These are phyloP conservation scores for Pezicula radicicola DNA, from an alignment of 2,329 filamentous ascomycete species.

Conservation along the genomic window DNA sequence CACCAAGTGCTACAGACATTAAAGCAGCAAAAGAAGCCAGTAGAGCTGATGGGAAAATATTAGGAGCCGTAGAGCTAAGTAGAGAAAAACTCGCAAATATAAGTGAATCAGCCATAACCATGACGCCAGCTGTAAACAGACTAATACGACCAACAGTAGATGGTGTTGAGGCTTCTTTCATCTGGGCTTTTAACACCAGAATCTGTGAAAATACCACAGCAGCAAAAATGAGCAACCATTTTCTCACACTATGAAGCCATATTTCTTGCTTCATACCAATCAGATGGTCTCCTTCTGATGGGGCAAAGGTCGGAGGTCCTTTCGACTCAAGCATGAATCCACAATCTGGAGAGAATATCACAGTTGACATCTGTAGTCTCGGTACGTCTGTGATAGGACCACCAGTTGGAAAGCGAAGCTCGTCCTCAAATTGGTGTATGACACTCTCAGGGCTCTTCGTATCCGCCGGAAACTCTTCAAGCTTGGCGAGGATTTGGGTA, in stretches of 20 bases:
- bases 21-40: conserved; percentile 50
- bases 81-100: conserved; percentile 52
- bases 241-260: conserved; percentile 52
- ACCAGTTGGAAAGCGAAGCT: conserved; percentile 59
- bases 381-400: conserved; percentile 52
- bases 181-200: conserved; percentile 59
- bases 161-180: conserved; percentile 64
- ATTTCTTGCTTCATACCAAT: conserved; percentile 59
- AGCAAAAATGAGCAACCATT: conserved; percentile 56
- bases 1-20: conserved; percentile 54
- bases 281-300: conserved; percentile 51
- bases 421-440: conserved; percentile 56
- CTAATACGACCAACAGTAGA: conserved; percentile 66
- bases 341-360: conserved; percentile 68
- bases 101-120: conserved; percentile 61
- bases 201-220: conserved; percentile 59
- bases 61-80: conserved; percentile 51
- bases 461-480: conserved; percentile 1
- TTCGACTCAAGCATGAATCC: conserved; percentile 64
- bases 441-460: conserved; percentile 25
- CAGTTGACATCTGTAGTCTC: conserved; percentile 56
- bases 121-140: conserved; percentile 58
- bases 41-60: conserved; percentile 55
- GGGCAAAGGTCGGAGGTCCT: conserved; percentile 54
- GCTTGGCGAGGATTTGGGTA: neutral